Percentiles rank a stretch among this genome's conserved stretches.
phyloP scores from a whole-genome alignment of 2,329 filamentous ascomycete genomes.

The Aspergillus neoniger region DNA sequence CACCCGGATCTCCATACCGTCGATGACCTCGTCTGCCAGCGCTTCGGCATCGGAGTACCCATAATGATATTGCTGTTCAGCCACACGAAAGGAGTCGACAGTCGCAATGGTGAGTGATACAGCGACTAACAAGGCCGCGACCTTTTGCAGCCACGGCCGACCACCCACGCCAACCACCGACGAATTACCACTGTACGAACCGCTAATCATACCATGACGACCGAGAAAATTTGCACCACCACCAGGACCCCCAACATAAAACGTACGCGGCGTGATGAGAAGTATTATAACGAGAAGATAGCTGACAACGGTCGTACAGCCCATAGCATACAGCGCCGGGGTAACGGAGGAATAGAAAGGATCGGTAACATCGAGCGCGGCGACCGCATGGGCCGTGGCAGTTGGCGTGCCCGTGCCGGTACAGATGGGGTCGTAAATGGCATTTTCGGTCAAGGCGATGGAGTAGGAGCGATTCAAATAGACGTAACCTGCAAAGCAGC shows the following conservation, averaged over 20 bases:
- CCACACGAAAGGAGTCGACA: slow-evolving; percentile 83
- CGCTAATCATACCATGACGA: slow-evolving; percentile 79
- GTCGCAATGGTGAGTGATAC: slow-evolving; percentile 93
- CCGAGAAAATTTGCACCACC: slow-evolving; percentile 72
- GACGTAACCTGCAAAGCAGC: slow-evolving; percentile 37
- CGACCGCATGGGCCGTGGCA: slow-evolving; percentile 42
- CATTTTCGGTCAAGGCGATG: slow-evolving; percentile 51
- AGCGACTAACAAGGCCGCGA: slow-evolving; percentile 63
- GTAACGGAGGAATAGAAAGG: slow-evolving; percentile 94
- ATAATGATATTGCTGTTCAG: slow-evolving; percentile 74
- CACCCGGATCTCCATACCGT: slow-evolving; percentile 81
- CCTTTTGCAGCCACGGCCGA: slow-evolving; percentile 87
- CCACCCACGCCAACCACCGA: slow-evolving; percentile 83
- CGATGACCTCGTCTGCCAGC: slow-evolving; percentile 77
- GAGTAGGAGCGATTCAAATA: slow-evolving; percentile 45
- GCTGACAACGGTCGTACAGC: slow-evolving; percentile 84
- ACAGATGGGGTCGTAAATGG: slow-evolving; percentile 53
- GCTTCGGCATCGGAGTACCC: slow-evolving; percentile 78
- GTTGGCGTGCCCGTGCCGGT: slow-evolving; percentile 42
- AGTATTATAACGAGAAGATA: slow-evolving; percentile 94
- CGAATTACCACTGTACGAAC: slow-evolving; percentile 65
- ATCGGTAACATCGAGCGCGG: slow-evolving; percentile 70
- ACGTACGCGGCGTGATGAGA: slow-evolving; percentile 90
- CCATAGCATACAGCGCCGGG: slow-evolving; percentile 89
- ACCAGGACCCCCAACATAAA: slow-evolving; percentile 74